These are phyloP conservation scores for Collybia sp. DNA, from an alignment of 768 basidiomycete genomes.

Conservation along the genomic window DNA sequence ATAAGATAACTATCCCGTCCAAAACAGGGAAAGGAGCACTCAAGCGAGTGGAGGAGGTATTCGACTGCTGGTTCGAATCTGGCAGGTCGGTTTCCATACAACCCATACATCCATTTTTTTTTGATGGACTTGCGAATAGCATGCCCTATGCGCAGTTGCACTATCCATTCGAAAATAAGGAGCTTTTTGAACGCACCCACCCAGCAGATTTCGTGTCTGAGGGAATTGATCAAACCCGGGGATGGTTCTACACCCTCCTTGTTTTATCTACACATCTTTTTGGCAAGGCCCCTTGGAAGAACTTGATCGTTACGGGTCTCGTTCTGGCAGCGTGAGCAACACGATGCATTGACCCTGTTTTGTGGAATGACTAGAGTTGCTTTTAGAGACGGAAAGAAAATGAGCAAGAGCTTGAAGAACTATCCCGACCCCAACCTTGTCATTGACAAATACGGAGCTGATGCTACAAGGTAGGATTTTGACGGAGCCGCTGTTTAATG, in stretches of 20 bases:
- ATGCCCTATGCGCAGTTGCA: conserved; percentile 99
- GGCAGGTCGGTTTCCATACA: conserved; percentile 62
- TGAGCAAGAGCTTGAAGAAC: conserved; percentile 97
- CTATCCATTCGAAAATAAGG: conserved; percentile 97
- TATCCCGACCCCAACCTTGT: conserved; percentile 94
- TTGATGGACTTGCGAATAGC: conserved; percentile 34
- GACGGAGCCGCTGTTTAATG: background rate
- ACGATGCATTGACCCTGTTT: background rate
- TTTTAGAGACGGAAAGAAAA: conserved; percentile 92
- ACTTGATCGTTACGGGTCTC: conserved; percentile 92
- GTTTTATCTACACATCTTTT: conserved; percentile 96
- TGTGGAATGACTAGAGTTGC: conserved; percentile 1
- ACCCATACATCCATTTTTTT: background rate
- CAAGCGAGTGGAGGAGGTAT: conserved; percentile 93
- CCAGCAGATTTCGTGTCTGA: conserved; percentile 98
- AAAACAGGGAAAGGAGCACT: conserved; percentile 80
- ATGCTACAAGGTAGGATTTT: conserved; percentile 73
- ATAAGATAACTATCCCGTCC: conserved; percentile 95
- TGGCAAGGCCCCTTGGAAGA: conserved; percentile 94
- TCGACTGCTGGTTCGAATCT: conserved; percentile 99
- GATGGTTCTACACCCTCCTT: conserved; percentile 99
- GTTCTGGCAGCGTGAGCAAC: conserved; percentile 84
- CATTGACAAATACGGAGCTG: conserved; percentile 89
- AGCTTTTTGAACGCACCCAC: conserved; percentile 77
- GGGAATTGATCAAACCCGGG: conserved; percentile 97